These are phyloP conservation scores for Leptographium procerum DNA, from an alignment of 2,329 filamentous ascomycete genomes.

Conservation along the genomic window DNA sequence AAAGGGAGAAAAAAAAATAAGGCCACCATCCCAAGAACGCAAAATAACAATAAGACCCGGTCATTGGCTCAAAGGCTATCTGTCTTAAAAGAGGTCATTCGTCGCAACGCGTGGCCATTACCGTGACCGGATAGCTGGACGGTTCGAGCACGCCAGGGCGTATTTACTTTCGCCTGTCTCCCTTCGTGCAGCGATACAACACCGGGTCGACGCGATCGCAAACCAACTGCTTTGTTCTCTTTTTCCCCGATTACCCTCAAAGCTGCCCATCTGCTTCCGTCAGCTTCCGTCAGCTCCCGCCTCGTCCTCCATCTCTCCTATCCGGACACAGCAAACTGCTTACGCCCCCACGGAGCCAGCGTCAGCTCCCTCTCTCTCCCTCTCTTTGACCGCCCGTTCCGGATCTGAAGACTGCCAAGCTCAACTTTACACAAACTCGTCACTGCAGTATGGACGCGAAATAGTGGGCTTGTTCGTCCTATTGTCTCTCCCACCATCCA, in stretches of 20 bases:
- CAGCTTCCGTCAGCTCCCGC: not conserved
- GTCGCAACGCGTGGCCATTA: not conserved
- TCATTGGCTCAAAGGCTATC: not conserved
- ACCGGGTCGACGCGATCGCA: not conserved
- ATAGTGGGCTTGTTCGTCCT: constrained; percentile 22
- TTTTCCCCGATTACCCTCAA: no score
- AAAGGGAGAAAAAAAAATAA: not conserved
- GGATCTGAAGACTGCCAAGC: not conserved
- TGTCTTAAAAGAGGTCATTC: not conserved
- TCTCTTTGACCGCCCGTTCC: no score
- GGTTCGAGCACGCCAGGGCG: not conserved
- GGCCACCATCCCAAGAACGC: not conserved
- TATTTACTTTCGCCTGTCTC: not conserved
- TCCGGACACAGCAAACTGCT: not conserved
- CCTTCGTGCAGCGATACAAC: no score
- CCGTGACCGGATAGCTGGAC: not conserved
- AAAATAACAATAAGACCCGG: no score
- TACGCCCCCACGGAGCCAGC: no score
- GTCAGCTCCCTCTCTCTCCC: no score
- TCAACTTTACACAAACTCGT: not conserved
- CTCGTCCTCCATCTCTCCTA: not conserved
- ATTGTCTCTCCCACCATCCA: constrained; percentile 17
- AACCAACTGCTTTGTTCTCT: no score
- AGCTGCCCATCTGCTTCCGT: not conserved
- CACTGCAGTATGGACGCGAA: not conserved